Percentiles rank a stretch among this genome's conserved stretches.
These are phyloP conservation scores for Pelargonium nanum DNA, from an alignment of 345 rosid species.

Conservation along the genomic window DNA sequence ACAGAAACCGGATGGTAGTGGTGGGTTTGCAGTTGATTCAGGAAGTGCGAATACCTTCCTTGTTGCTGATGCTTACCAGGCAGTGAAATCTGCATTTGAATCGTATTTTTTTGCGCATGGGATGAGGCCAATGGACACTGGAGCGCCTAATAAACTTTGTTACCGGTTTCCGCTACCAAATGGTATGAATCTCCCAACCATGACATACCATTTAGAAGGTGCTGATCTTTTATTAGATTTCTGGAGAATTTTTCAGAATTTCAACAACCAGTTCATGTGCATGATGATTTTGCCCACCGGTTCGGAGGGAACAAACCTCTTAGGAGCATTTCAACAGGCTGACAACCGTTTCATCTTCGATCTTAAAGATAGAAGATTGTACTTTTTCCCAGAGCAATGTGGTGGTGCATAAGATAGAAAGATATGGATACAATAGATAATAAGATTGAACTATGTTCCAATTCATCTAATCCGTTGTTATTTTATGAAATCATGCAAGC, in stretches of 20 bases:
- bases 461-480: too few relatives aligned
- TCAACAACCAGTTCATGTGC: not conserved
- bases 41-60: not conserved
- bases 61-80: not conserved
- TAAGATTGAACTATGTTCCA: too few relatives aligned
- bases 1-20: not conserved
- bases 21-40: slow-evolving; percentile 10
- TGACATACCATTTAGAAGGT: not conserved
- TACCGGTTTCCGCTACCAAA: not conserved
- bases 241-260: not conserved
- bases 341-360: slow-evolving; percentile 4
- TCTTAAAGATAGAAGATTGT: not conserved
- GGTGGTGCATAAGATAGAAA: too few relatives aligned
- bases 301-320: not conserved
- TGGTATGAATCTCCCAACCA: not conserved
- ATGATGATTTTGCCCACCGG: not conserved
- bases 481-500: too few relatives aligned
- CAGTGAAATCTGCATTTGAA: not conserved
- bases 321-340: slow-evolving; percentile 11
- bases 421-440: too few relatives aligned
- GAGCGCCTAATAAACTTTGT: not conserved
- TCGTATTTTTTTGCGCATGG: too few relatives aligned
- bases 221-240: not conserved
- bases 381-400: not conserved
- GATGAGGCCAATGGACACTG: not conserved